Evolutionary conservation across 192 early-diverging fungal genomes (phyloP), one percentile per base, ranked within the genome.

Genomic region (Chytriomyces sp.): DNA sequence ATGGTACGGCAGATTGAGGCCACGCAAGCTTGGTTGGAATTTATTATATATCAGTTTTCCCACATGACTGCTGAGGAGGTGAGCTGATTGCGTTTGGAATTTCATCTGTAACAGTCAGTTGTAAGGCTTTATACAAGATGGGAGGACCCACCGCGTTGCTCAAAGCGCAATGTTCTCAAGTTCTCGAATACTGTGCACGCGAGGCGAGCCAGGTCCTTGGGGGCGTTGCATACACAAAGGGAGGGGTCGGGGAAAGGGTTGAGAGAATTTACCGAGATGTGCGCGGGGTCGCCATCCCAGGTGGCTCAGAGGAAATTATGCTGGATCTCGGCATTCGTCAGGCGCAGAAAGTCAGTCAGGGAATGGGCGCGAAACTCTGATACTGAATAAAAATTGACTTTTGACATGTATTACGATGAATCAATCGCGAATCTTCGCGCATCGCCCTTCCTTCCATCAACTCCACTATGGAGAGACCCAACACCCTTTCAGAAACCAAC

Each of bases 151-250:
- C 93, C 77, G 93, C 93, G 7, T 75, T 94, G 55, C 82, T 91
- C 68, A 94, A 94, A 79, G 92, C 91, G 10, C 91, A 93, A 69
- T 57, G 88, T 0, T 92, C 91, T 5, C 91, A 89, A 66, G 93
- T 92, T 2, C 86, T 94, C 65, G 93, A 94, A 70, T 94, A 78
- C 76, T 93, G 91, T 74, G 92, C 92, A 31, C 87, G 93, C 58
- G 93, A 94, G 79, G 93, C 93, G 12, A 82, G 89, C 25, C 93
- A 93, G 79, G 93, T 94, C 73, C 91, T 93, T 84, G 93, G 93
- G 69, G 93, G 93, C 38, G 66, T 94, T 28, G 74, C 89, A 0
- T 94, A 93, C 64, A 73, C 59, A 25, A 60, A 60, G 54, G 93
- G 93, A 32, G 89, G 85, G 2, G 76, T 82, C 55, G 84, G 84